Conservation (phyloP, 2,329 filamentous ascomycete genomes). For the Colletotrichum sansevieriae region DNA sequence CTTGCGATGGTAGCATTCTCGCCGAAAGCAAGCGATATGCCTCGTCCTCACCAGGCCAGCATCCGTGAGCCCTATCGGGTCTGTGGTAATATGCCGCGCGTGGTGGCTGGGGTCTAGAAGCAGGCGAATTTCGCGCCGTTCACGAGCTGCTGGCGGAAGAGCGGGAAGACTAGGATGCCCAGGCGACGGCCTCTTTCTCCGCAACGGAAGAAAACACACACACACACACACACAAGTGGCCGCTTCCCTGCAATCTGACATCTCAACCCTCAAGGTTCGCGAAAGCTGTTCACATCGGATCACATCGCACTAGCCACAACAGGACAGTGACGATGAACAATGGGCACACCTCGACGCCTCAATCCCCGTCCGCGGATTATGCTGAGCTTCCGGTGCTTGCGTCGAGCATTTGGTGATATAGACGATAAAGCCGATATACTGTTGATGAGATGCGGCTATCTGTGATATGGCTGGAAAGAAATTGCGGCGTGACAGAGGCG, state of each 20-base stretch:
- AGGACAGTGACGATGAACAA: conserved; percentile 31
- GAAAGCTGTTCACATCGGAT: conserved; percentile 40
- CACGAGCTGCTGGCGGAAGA: conserved; percentile 33
- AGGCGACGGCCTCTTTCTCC: conserved; percentile 29
- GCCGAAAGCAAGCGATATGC: conserved; percentile 23
- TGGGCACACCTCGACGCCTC: conserved; percentile 37
- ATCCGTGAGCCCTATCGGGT: conserved; percentile 12
- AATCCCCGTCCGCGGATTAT: conserved; percentile 31
- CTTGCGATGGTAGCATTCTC: background rate
- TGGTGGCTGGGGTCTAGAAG: conserved; percentile 39
- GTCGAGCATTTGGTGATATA: conserved; percentile 9
- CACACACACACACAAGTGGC: conserved; percentile 15
- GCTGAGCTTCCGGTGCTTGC: conserved; percentile 18
- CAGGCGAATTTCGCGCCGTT: conserved; percentile 37
- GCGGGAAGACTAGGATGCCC: conserved; percentile 38
- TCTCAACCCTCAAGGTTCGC: conserved; percentile 40
- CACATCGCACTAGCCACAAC: conserved; percentile 42
- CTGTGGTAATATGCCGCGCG: conserved; percentile 33
- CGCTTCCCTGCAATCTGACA: conserved; percentile 37
- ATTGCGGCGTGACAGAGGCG: conserved; percentile 31
- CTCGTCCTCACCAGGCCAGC: conserved; percentile 15
- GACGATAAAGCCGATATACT: conserved; percentile 18
- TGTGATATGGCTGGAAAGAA: conserved; percentile 21
- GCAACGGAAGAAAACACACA: background rate
- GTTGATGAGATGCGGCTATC: background rate